Evolutionary conservation across 2,329 filamentous ascomycete species (phyloP), one percentile per base, ranked within the genome.

Genomic region (Dactylella cylindrospora): DNA sequence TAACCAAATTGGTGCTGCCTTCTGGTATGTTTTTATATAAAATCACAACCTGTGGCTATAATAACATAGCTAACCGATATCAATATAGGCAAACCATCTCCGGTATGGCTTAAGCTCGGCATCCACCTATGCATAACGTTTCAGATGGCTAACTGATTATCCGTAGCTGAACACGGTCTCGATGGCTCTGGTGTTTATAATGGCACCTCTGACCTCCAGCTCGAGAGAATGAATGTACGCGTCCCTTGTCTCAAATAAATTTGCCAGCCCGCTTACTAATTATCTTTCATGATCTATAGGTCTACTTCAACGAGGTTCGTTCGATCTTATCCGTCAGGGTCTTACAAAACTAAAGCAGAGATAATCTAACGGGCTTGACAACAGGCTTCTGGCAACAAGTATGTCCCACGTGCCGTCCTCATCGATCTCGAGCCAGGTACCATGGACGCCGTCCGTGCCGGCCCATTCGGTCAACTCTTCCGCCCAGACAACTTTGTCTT

Each of bases 1-100:
- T 84, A 98, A 98, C 87, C 93, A 98, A 88, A 95, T 97, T 72
- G 93, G 93, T 91, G 93, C 93, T 82, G 93, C 93, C 79, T 98
- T 98, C 84, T 98, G 93, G 86, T 88, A 78, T 70, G 83, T 79
- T 68, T 40, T 46, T n/a, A n/a, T n/a, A n/a, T n/a, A n/a, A n/a
- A n/a, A n/a, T n/a, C n/a, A n/a, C n/a, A n/a, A n/a, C n/a, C n/a
- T n/a, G n/a, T n/a, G n/a, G n/a, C n/a, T n/a, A n/a, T n/a, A n/a
- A n/a, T n/a, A n/a, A n/a, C n/a, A n/a, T 19, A 32, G 38, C 57
- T 62, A 49, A 62, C 41, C 15, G 23, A 36, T 36, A 54, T 33
- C n/a, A 49, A 61, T 46, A 57, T 53, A 75, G 73, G 77, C 78
- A 80, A 74, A 78, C 73, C 69, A 80, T 81, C 72, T 80, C 78